phyloP scores from a whole-genome alignment of 257 asterid species.

The Solanum sitiens region DNA sequence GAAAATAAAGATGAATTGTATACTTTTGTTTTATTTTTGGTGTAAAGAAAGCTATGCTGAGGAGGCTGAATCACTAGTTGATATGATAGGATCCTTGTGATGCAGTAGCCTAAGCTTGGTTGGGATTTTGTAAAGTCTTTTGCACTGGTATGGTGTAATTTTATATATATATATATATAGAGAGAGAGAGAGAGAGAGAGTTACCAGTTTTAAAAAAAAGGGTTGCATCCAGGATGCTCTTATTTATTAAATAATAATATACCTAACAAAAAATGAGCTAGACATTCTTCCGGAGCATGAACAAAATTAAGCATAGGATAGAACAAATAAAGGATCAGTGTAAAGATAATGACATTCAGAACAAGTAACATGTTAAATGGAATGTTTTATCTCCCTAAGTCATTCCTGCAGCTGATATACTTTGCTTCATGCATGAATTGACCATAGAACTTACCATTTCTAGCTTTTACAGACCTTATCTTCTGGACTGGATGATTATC shows the following conservation, averaged over 20 bases:
- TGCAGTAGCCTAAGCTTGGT: too few species aligned
- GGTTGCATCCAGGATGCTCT: neutral
- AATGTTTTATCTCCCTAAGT: neutral
- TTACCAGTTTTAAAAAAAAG: too few species aligned
- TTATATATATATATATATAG: too few species aligned
- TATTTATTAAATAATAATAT: neutral
- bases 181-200: too few species aligned
- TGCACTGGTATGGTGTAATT: too few species aligned
- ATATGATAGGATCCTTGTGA: too few species aligned
- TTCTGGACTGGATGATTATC: constrained; percentile 98
- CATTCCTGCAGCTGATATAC: neutral
- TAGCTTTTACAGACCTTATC: constrained; percentile 58
- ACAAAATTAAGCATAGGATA: neutral
- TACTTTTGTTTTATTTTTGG: too few species aligned
- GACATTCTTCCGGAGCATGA: neutral
- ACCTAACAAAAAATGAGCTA: neutral
- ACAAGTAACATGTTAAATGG: neutral
- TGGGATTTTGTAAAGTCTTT: too few species aligned
- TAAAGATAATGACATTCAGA: neutral
- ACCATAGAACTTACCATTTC: neutral
- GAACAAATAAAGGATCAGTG: neutral
- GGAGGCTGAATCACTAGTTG: too few species aligned
- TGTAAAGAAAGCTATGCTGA: too few species aligned
- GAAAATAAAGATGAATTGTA: too few species aligned
- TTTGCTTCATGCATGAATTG: neutral